Evolutionary conservation across 176 grass and related monocot genomes (phyloP).

Genomic region (Aegilops umbellulata): DNA sequence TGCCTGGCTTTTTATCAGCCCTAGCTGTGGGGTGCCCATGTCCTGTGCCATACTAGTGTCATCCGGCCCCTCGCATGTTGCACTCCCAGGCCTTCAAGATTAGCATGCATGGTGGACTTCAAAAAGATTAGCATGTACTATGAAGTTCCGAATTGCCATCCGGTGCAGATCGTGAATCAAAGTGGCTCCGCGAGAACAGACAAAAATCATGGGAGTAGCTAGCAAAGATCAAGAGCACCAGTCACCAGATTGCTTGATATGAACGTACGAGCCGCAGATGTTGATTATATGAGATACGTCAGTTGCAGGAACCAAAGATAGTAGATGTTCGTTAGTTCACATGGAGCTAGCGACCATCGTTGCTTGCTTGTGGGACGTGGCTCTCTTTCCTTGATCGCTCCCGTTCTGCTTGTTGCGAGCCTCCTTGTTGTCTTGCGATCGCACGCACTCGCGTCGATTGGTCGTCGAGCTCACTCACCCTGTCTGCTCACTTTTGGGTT

Average conservation of each 20-base stretch:
- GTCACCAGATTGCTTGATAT: not conserved
- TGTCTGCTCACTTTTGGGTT: constrained; percentile 47
- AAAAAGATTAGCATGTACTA: no score
- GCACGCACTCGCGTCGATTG: not conserved
- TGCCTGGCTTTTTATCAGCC: not conserved
- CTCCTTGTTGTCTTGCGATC: constrained; percentile 47
- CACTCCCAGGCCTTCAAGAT: no score
- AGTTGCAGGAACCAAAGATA: not conserved
- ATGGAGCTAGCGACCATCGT: not conserved
- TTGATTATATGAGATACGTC: not conserved
- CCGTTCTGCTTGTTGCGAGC: constrained; percentile 33
- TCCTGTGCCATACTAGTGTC: no score
- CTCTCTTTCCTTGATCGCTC: not conserved
- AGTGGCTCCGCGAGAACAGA: no score
- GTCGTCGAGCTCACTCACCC: constrained; percentile 46
- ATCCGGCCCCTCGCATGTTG: no score
- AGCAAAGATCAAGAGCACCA: not conserved
- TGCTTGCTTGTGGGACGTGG: not conserved
- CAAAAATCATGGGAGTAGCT: no score
- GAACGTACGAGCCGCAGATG: not conserved
- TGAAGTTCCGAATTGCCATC: no score
- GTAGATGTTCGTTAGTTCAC: not conserved
- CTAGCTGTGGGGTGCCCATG: not conserved
- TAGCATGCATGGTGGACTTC: no score
- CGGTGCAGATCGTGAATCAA: no score